These are phyloP conservation scores for Globisporangium uncinulatum DNA, from an alignment of 352 stramenopile species.

Conservation along the genomic window DNA sequence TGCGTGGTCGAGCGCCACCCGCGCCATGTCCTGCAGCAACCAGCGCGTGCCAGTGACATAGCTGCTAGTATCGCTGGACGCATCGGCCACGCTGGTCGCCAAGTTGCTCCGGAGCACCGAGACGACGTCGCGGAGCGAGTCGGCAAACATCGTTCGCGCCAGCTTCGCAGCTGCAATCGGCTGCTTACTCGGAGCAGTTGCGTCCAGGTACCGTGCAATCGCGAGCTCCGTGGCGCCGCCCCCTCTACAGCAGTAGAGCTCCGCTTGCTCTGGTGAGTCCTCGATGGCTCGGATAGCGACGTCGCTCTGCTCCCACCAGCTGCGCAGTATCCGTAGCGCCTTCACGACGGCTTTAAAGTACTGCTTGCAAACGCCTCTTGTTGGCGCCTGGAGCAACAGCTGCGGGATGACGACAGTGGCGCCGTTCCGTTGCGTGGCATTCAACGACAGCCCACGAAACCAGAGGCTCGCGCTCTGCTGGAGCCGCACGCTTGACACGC, in stretches of 20 bases:
- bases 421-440: neutral
- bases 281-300: no score
- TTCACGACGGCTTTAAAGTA: slow-evolving; percentile 57
- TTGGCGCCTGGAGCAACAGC: slow-evolving; percentile 44
- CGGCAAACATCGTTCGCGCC: slow-evolving; percentile 16
- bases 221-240: slow-evolving; percentile 41
- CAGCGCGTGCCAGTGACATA: slow-evolving; percentile 16
- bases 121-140: slow-evolving; percentile 32
- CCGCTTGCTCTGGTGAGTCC: neutral
- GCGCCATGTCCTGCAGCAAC: slow-evolving; percentile 21
- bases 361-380: slow-evolving; percentile 62
- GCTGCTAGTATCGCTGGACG: neutral
- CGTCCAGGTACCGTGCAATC: slow-evolving; percentile 21
- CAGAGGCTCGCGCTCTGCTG: slow-evolving; percentile 34
- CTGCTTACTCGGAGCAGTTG: neutral
- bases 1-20: slow-evolving; percentile 5
- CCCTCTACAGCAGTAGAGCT: slow-evolving; percentile 32
- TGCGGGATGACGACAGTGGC: slow-evolving; percentile 29
- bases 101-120: slow-evolving; percentile 19
- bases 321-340: slow-evolving; percentile 42
- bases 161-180: slow-evolving; percentile 2
- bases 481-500: slow-evolving; percentile 26
- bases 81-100: neutral
- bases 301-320: slow-evolving; percentile 22
- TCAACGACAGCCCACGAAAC: slow-evolving; percentile 23